Base-by-base conservation (phyloP, 345 rosid genomes). In the Sonneratia alba region DNA sequence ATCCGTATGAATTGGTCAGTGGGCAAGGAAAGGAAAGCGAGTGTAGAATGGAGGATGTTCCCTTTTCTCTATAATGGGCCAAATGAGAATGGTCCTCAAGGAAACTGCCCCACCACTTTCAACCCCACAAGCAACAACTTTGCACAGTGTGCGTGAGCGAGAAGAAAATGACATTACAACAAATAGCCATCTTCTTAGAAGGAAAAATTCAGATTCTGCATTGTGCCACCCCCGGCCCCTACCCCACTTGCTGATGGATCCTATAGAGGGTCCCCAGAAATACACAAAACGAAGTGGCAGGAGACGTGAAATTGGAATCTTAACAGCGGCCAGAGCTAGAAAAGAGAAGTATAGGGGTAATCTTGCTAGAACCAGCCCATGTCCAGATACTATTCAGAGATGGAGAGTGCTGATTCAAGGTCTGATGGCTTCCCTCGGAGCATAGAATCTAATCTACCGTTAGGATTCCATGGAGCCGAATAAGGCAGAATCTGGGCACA, bases 91-190 rank as follows among this genome's bases (percentile, higher is more conserved):
- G 45, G 45, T 42, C 45, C 45, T 42, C 45, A 42, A 42, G 45
- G 45, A 42, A 9, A 42, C 45, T 42, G 45, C 45, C 45, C 88
- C 75, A 76, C 87, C 85, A 87, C 86, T 82, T 71, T 85, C 85
- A 84, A 83, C 81, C 79, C 72, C 38, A 63, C 53, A 59, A 45
- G 65, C 59, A 77, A 72, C 64, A 75, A 79, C 86, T 82, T 82
- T 81, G 70, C 65, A 63, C 73, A 76, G 80, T 1, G 5, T 22
- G 42, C 3, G 0, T 13, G 42, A 2, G 7, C 18, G 24, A 69
- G 64, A 55, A 32, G 92, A 88, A 81, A 85, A 80, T 70, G 76
- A 86, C 88, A 77, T 68, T 75, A 72, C 89, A 87, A 57, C 83
- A 79, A 83, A 84, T 71, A 75, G 72, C 73, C 89, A 77, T 78